Evolutionary conservation across 1,139 yeast genomes (phyloP), one percentile per base, ranked within the genome.

Genomic region (Sugiyamaella neomexicana): DNA sequence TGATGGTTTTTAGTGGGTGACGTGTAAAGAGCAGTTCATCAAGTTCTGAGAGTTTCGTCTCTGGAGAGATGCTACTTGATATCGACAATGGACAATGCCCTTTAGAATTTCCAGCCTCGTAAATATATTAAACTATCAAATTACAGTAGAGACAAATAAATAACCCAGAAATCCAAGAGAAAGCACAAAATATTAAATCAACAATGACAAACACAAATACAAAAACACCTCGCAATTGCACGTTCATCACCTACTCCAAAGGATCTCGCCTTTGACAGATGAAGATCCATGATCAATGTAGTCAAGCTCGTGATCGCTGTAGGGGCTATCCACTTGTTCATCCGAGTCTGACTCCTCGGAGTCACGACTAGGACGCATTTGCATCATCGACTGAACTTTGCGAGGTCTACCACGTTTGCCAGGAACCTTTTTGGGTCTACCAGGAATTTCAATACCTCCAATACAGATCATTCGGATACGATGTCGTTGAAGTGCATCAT

Each of bases 401-500:
- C 65, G 57, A 13, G 70, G 70, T 17, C 70, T 60, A 2, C 69
- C 69, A 2, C 68, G 61, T 52, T 67, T 66, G 17, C 66, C 69
- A 10, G 69, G 68, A 16, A 59, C 60, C 46, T 62, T 59, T 55
- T 62, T 64, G 7, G 69, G 67, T 47, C 60, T 58, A 4, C 70
- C 68, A 2, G 70, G 77, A 55, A 72, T 73, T 39, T 73, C 76
- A 32, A 81, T 69, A 6, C 89, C 93, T 25, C 95, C 96, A 40
- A 73, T 69, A 68, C 97, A 91, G 46, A 87, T 89, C 74, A 83
- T 82, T 63, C 96, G 77, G 50, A 82, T 78, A 61, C 89, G 77
- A 67, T 93, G 99, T 59, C 93, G 81, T 61, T 82, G 83, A 68
- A 91, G 75, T 0, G 97, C 97, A 72, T 93, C 98, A 55, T 87